Percentiles rank a stretch among this genome's conserved stretches.
Evolutionary conservation across 1,139 yeast species (phyloP).

Genomic region (Debaryomycetaceae sp.): DNA sequence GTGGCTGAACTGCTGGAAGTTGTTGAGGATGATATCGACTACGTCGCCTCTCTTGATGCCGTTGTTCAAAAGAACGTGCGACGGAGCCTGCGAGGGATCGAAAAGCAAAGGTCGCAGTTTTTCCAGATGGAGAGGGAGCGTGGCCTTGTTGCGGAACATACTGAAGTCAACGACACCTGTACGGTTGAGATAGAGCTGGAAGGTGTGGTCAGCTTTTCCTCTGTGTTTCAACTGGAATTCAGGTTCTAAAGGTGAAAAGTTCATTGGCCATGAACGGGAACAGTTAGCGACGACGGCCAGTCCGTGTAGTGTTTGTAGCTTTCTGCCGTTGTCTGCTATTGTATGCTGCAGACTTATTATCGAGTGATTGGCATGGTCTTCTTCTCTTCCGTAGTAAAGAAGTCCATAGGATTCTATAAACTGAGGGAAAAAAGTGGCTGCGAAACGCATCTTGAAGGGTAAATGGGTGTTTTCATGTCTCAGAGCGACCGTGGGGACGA

Average conservation of each 20-base stretch:
- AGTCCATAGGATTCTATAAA: slow-evolving; percentile 25
- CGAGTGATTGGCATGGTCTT: slow-evolving; percentile 3
- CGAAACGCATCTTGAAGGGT: slow-evolving; percentile 24
- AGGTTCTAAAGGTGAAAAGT: slow-evolving; percentile 16
- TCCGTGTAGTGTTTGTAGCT: slow-evolving; percentile 19
- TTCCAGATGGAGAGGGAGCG: slow-evolving; percentile 17
- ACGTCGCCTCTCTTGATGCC: slow-evolving; percentile 21
- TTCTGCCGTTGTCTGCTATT: slow-evolving; percentile 9
- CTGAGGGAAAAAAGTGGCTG: slow-evolving; percentile 29
- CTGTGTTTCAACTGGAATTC: slow-evolving; percentile 1
- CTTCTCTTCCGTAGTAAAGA: slow-evolving; percentile 18
- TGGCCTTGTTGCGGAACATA: slow-evolving; percentile 21
- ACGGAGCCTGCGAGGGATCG: slow-evolving; percentile 8
- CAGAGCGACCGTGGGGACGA: slow-evolving; percentile 20
- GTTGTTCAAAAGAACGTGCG: slow-evolving; percentile 9
- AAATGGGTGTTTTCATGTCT: slow-evolving; percentile 10
- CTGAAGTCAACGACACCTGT: slow-evolving; percentile 24
- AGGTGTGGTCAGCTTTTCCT: slow-evolving; percentile 21
- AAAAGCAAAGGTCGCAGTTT: slow-evolving; percentile 14
- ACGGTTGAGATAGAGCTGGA: slow-evolving; percentile 19
- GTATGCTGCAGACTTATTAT: slow-evolving; percentile 5
- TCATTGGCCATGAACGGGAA: slow-evolving; percentile 13
- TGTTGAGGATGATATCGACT: slow-evolving; percentile 29
- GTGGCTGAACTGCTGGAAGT: slow-evolving; percentile 23
- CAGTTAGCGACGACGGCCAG: slow-evolving; percentile 2